Conservation (phyloP, 352 stramenopile genomes). For the Pythium rhizo-oryzae region DNA sequence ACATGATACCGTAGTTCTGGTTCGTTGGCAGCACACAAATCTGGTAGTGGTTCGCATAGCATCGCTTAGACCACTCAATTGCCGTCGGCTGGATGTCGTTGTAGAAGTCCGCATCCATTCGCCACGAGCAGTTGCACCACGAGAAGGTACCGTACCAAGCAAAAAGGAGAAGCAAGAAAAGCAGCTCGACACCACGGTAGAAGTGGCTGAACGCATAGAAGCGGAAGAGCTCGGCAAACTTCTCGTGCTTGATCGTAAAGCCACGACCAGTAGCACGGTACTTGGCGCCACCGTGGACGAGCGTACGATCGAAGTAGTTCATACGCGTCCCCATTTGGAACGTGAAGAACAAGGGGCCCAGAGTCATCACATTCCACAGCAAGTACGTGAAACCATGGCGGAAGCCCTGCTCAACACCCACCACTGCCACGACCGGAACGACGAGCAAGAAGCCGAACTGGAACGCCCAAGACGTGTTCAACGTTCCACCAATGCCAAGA, state of each 20-base stretch:
- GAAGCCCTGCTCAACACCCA: conserved; percentile 97
- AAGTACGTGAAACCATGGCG: conserved; percentile 92
- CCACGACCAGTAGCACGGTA: conserved; percentile 98
- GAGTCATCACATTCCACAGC: conserved; percentile 95
- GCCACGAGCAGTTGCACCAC: conserved; percentile 90
- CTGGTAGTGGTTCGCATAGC: conserved; percentile 85
- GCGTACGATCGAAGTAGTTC: conserved; percentile 98
- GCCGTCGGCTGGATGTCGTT: conserved; percentile 73
- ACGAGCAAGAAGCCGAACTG: conserved; percentile 97
- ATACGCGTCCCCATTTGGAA: conserved; percentile 99
- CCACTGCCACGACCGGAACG: conserved; percentile 96
- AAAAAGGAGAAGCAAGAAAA: conserved; percentile 82
- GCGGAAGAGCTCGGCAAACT: conserved; percentile 97
- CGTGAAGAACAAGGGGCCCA: conserved; percentile 99
- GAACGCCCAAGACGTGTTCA: conserved; percentile 96
- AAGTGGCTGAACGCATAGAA: conserved; percentile 99
- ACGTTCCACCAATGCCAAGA: conserved; percentile 94
- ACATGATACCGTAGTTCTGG: conserved; percentile 97
- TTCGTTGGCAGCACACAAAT: conserved; percentile 94
- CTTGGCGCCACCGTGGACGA: conserved; percentile 97
- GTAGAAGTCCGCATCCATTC: conserved; percentile 70
- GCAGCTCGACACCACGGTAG: conserved; percentile 96
- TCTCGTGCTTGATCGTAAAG: conserved; percentile 99
- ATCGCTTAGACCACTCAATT: conserved; percentile 75
- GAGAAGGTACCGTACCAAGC: conserved; percentile 94